Conservation (phyloP, 31 red algal species). For the Bonnemaisonia californica region DNA sequence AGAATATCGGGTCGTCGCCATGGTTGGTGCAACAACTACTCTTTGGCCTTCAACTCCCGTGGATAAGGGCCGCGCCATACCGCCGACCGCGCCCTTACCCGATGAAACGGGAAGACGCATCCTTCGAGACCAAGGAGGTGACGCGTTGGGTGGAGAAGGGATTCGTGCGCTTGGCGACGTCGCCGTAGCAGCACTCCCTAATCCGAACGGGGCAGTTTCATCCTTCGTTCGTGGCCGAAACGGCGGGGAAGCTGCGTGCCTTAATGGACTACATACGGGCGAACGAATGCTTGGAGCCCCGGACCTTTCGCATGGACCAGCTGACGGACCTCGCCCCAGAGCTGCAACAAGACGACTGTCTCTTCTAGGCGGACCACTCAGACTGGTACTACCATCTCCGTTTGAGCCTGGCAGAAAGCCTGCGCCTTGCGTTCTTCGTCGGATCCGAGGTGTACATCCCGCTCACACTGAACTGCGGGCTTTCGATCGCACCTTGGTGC, state of each 20-base stretch:
- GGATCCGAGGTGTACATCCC: constrained; percentile 9
- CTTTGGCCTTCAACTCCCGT: constrained; percentile 29
- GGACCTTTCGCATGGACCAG: constrained; percentile 33
- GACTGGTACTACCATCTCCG: constrained; percentile 42
- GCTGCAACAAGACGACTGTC: constrained; percentile 16
- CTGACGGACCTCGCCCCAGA: constrained; percentile 24
- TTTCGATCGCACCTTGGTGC: constrained; percentile 19
- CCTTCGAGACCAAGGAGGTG: constrained; percentile 4
- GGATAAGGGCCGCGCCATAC: background rate
- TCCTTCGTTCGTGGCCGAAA: constrained; percentile 12
- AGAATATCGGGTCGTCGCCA: constrained; percentile 4
- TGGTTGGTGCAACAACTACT: constrained; percentile 23
- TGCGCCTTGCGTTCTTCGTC: constrained; percentile 26
- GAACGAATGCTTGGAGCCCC: constrained; percentile 5
- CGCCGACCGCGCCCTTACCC: background rate
- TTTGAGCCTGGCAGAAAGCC: background rate
- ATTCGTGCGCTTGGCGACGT: background rate
- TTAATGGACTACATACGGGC: constrained; percentile 23
- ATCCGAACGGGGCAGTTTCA: background rate
- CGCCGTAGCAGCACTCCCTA: background rate
- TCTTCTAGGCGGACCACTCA: constrained; percentile 37
- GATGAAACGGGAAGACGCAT: background rate
- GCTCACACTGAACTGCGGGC: constrained; percentile 27
- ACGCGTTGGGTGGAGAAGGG: background rate
- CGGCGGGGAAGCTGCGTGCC: constrained; percentile 13